Evolutionary conservation across 441 rosid genomes (phyloP), one percentile per base, ranked within the genome.

Genomic region (Populus hybrid): DNA sequence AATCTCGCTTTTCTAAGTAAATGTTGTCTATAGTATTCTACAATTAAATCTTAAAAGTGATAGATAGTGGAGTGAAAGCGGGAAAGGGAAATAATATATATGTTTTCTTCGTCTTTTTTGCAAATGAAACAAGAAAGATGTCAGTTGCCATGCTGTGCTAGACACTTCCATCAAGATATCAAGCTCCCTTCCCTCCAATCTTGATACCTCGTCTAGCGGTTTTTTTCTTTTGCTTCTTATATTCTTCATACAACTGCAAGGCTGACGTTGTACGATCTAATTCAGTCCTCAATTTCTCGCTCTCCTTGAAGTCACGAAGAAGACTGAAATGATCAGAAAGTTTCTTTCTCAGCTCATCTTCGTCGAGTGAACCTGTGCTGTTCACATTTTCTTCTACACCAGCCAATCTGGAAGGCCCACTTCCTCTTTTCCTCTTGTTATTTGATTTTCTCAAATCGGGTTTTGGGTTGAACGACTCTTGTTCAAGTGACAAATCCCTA

Each of bases 261-360:
- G 87, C 82, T 9, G 79, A 68, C 0, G 66, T 80, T 2, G 89
- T 65, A 5, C 78, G 84, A 74, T 84, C 88, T 69, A 87, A 76
- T 74, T 90, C 90, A 6, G 74, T 66, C 72, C 92, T 86, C 83
- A 88, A 81, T 72, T 88, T 90, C 90, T 90, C 90, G 1, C 79
- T 87, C 82, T 88, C 96, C 82, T 88, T 90, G 9, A 94, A 83
- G 76, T 84, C 86, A 6, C 59, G 74, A 10, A 92, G 85, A 53
- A 92, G 81, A 66, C 35, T 75, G 74, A 92, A 94, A 80, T 89
- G 98, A 78, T 78, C 82, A 7, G 82, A 66, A 45, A 96, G 80
- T 71, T 89, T 94, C 82, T 81, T 87, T 66, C 63, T 83, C 74
- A 96, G 64, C 81, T 86, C 86, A 3, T 77, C 89, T 81, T 90